These are phyloP conservation scores for Tetrahymena borealis DNA, from an alignment of 73 alveolate genomes.

Conservation along the genomic window DNA sequence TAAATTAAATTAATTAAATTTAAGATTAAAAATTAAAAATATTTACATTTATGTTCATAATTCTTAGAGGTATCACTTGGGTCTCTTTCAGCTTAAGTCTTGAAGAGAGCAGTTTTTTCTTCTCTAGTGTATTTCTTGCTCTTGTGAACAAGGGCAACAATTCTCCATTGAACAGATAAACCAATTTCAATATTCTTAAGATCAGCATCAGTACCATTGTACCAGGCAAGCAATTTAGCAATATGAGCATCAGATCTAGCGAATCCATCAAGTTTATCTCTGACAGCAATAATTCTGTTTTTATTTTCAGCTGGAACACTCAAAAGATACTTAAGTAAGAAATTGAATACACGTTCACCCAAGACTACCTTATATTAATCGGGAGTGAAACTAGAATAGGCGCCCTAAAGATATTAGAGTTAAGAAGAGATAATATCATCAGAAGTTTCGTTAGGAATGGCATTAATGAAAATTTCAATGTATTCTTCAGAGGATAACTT, in stretches of 20 bases:
- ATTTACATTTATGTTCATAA: conserved; percentile 1
- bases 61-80: not conserved
- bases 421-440: conserved; percentile 28
- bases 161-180: conserved; percentile 19
- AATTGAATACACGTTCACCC: conserved; percentile 17
- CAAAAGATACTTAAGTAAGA: not conserved
- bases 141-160: conserved; percentile 16
- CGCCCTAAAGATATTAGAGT: conserved; percentile 7
- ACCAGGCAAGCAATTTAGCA: conserved; percentile 17
- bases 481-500: conserved; percentile 30
- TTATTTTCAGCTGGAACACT: not conserved
- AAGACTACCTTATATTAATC: conserved; percentile 10
- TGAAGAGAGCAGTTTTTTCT: not conserved
- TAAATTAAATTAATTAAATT: not conserved
- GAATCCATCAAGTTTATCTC: conserved; percentile 15
- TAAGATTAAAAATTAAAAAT: not conserved
- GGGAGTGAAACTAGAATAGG: conserved; percentile 25
- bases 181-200: conserved; percentile 17
- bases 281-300: conserved; percentile 22
- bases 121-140: conserved; percentile 3
- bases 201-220: conserved; percentile 10
- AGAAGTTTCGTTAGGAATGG: conserved; percentile 17
- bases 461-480: conserved; percentile 8
- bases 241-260: conserved; percentile 11
- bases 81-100: not conserved